Base-by-base conservation (phyloP, 257 asterid species). In the Capsicum baccatum region DNA sequence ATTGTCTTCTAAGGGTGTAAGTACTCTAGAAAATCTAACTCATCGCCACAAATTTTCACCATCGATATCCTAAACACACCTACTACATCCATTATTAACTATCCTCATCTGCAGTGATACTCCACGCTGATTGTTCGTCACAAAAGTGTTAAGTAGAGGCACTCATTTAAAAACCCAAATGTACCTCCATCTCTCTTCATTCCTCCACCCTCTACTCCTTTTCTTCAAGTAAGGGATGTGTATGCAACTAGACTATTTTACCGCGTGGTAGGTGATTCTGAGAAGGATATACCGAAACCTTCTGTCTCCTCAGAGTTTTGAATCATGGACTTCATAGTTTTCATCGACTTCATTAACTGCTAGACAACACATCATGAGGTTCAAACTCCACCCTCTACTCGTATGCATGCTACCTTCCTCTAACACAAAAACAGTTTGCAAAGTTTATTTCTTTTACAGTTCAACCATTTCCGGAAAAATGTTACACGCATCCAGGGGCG, bases 191-290 rank as follows among this genome's bases (percentile, higher is more conserved):
- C 60, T 19, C 37, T 74, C 80, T n/a, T 48, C 19, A 37, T 48
- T 71, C 17, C 56, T 71, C 33, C 15, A 44, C 48, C 48, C 6
- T 44, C 48, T 44, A 44, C 48, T 44, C 48, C 44, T 4, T 3
- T 39, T 39, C 48, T 44, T 44, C 6, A 44, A 6, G 48, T 3
- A 44, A 4, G 44, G 33, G 12, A 55, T 19, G 48, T 21, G 17
- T 1, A 13, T 50, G 81, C 81, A 74, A 50, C 81, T 74, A 13
- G 62, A 74, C 81, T 74, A 0, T 74, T 74, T 21, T 21, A 50
- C 62, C 6, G 0, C 33, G 71, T 6, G n/a, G 26, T 15, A 9
- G 9, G 56, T 70, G 26, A 17, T n/a, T 17, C 1, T 70, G 14
- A 71, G 79, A 71, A 17, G 57, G 44, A 71, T 1, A 4, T 17